A percentile compares a stretch with the other conserved stretches of the same genome.
Evolutionary conservation across 495 filamentous ascomycete species (phyloP).

Genomic region (Aspergillus indologenus): DNA sequence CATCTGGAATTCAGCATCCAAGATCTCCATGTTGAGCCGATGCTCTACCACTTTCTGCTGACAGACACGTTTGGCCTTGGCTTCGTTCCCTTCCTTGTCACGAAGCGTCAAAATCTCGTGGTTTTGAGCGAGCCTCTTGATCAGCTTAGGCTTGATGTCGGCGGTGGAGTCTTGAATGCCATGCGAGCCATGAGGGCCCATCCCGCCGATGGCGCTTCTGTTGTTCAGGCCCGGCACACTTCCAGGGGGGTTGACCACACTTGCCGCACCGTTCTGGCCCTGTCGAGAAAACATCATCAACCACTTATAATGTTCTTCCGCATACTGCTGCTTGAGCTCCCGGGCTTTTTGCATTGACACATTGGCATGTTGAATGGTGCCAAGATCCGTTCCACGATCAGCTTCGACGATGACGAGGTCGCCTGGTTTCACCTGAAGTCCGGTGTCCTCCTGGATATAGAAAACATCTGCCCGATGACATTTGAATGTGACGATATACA

Average conservation of each 20-base stretch:
- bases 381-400: conserved; percentile 91
- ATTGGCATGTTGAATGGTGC: conserved; percentile 83
- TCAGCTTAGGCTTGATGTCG: conserved; percentile 91
- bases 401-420: conserved; percentile 97
- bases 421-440: conserved; percentile 81
- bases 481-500: conserved; percentile 95
- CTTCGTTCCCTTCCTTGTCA: conserved; percentile 96
- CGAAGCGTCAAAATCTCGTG: conserved; percentile 84
- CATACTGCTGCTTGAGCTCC: conserved; percentile 81
- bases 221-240: conserved; percentile 47
- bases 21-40: conserved; percentile 93
- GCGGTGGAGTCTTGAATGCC: conserved; percentile 71
- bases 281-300: conserved; percentile 93
- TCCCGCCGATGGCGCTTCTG: conserved; percentile 66
- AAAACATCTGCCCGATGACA: conserved; percentile 92
- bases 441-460: conserved; percentile 92
- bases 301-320: conserved; percentile 92
- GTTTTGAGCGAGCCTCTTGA: conserved; percentile 85
- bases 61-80: conserved; percentile 93
- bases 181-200: conserved; percentile 67
- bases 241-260: conserved; percentile 40
- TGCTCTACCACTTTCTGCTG: conserved; percentile 95
- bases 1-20: conserved; percentile 99
- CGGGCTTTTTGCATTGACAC: conserved; percentile 81
- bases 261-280: conserved; percentile 59